phyloP scores from a whole-genome alignment of 179 eudicot species.

The Camellia oleifera region DNA sequence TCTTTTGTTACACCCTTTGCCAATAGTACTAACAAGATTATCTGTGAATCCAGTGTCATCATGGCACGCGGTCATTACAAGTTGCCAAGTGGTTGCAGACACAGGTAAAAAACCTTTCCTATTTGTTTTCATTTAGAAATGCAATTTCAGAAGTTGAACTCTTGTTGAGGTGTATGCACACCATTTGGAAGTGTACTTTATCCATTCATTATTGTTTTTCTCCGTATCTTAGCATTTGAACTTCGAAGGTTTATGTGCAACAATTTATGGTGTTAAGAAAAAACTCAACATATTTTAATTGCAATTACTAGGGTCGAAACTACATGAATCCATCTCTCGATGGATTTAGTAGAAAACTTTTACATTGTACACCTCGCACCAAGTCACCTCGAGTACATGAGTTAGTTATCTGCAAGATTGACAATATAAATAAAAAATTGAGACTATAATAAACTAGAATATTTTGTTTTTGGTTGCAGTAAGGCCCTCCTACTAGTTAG shows the following conservation, averaged over 20 bases:
- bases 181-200: constrained; percentile 1
- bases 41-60: constrained; percentile 76
- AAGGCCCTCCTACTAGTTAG: too few relatives aligned
- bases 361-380: too few relatives aligned
- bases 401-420: too few relatives aligned
- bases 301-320: background rate
- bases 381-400: too few relatives aligned
- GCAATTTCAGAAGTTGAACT: background rate
- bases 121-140: background rate
- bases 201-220: background rate
- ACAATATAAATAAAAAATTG: too few relatives aligned
- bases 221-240: background rate
- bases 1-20: background rate
- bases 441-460: too few relatives aligned
- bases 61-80: constrained; percentile 89
- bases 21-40: constrained; percentile 7
- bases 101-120: constrained; percentile 53
- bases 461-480: too few relatives aligned
- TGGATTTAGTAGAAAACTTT: too few relatives aligned
- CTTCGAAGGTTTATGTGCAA: background rate
- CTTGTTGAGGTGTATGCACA: background rate
- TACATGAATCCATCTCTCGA: background rate
- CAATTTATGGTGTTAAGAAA: background rate
- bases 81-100: constrained; percentile 95
- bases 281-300: background rate